Evolutionary conservation across 495 filamentous ascomycete genomes (phyloP), one percentile per base, ranked within the genome.

Genomic region (Hapsidospora chrysogenum): DNA sequence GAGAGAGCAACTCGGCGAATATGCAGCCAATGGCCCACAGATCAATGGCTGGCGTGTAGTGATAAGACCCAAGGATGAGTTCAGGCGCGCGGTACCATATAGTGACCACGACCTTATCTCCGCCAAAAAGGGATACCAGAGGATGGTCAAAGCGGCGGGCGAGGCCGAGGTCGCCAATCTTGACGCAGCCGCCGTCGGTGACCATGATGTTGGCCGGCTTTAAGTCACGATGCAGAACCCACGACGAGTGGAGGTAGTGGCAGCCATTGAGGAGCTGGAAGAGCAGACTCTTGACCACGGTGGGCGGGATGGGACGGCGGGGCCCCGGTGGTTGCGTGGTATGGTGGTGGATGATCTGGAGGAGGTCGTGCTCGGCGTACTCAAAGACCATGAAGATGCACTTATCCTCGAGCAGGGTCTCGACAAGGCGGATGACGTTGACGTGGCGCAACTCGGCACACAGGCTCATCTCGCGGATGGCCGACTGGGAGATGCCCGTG

Each of bases 321-420:
- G 80, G 74, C 43, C 82, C 76, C 31, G 89, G 70, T 10, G 80
- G 74, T 10, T 81, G 80, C 39, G 92, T 82, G 2, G 84, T 87
- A 58, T 99, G 89, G 48, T 95, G 85, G 50, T 99, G 89, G 45
- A 99, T 94, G 41, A 99, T 96, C 55, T 96, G 92, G 6, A 99
- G 66, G 28, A 99, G 64, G 52, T 99, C 89, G 56, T 85, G 89
- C 56, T 99, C 89, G 43, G 86, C 87, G 50, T 94, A 99, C 56
- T 96, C 89, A 49, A 99, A 99, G 14, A 99, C 86, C 83, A 99
- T 99, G 57, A 85, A 96, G 49, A 99, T 99, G 61, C 85, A 95
- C 59, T 95, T 96, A 56, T 92, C 85, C 57, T 99, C 85, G 10
- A 99, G 64, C 49, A 96, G 95, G 47, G 95, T 99, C 54, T 99